Conservation (phyloP, 805 yeast genomes). For the Candida hungchunana region DNA sequence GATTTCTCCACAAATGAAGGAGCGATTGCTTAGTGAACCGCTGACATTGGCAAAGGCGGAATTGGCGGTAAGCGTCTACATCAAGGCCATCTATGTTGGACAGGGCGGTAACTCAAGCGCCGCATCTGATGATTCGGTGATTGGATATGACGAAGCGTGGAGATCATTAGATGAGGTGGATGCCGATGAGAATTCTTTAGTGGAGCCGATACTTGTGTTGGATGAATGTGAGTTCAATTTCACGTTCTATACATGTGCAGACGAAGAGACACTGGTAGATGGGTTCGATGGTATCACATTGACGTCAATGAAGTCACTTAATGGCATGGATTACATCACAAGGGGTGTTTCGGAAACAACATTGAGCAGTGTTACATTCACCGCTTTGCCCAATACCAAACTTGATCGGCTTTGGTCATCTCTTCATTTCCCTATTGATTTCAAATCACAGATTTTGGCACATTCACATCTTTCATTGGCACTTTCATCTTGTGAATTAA, state of each 20-base stretch:
- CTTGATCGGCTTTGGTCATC: conserved; percentile 34
- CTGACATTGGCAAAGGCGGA: conserved; percentile 15
- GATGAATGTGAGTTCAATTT: conserved; percentile 1
- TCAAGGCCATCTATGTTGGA: conserved; percentile 9
- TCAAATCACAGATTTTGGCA: conserved; percentile 30
- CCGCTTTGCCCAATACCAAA: conserved; percentile 28
- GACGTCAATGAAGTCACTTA: conserved; percentile 8
- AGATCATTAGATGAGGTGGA: neutral
- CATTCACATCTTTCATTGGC: conserved; percentile 14
- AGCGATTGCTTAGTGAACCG: conserved; percentile 2
- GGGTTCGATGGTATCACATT: conserved; percentile 31
- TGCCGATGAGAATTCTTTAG: neutral
- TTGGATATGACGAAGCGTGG: conserved; percentile 1
- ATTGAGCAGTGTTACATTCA: conserved; percentile 12
- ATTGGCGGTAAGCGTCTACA: conserved; percentile 10
- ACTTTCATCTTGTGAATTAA: neutral
- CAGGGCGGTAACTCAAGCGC: conserved; percentile 3
- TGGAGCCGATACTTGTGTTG: neutral
- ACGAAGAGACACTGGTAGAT: conserved; percentile 11
- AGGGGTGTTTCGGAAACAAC: conserved; percentile 13
- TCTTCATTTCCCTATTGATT: conserved; percentile 27
- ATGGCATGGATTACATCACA: conserved; percentile 9
- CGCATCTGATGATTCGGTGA: neutral
- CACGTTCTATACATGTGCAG: conserved; percentile 7
- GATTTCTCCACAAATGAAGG: conserved; percentile 8